Percentiles rank a stretch among this genome's conserved stretches.
Evolutionary conservation across 805 yeast species (phyloP).

Genomic region (Clavispora vitiphila): DNA sequence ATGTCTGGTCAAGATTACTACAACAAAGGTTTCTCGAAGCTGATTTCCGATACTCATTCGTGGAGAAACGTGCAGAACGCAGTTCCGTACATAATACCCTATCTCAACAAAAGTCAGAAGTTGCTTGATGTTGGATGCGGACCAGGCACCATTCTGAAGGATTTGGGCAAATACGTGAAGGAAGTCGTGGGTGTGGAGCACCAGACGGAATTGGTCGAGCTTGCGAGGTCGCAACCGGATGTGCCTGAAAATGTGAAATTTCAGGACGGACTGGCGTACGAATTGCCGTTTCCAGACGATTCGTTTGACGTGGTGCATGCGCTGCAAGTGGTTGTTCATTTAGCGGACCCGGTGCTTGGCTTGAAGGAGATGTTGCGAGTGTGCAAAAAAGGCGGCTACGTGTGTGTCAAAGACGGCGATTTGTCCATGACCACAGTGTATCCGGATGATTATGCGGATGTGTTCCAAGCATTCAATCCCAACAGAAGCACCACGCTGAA

Average conservation of each 20-base stretch:
- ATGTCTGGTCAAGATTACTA: slow-evolving; percentile 21
- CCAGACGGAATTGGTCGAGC: slow-evolving; percentile 23
- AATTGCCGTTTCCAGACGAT: slow-evolving; percentile 29
- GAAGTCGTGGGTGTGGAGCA: slow-evolving; percentile 29
- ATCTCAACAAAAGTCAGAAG: slow-evolving; percentile 19
- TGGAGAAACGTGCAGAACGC: slow-evolving; percentile 32
- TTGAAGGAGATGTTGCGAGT: slow-evolving; percentile 34
- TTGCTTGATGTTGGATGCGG: slow-evolving; percentile 42
- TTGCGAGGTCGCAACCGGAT: slow-evolving; percentile 4
- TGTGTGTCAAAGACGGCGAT: slow-evolving; percentile 31
- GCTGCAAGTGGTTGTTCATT: slow-evolving; percentile 36
- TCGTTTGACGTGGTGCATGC: slow-evolving; percentile 36
- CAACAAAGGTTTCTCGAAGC: slow-evolving; percentile 17
- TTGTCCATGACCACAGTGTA: slow-evolving; percentile 11
- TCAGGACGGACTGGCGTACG: slow-evolving; percentile 25
- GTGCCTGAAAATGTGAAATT: slow-evolving; percentile 16
- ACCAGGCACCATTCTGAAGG: slow-evolving; percentile 37
- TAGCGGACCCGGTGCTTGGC: slow-evolving; percentile 28
- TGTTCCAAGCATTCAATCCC: slow-evolving; percentile 4
- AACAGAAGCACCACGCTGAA: slow-evolving; percentile 4
- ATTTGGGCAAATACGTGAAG: slow-evolving; percentile 25
- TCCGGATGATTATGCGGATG: slow-evolving; percentile 15
- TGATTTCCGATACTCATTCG: slow-evolving; percentile 23
- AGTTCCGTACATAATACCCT: slow-evolving; percentile 20
- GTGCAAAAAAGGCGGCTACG: slow-evolving; percentile 26